Percentiles rank a stretch among this genome's conserved stretches.
phyloP scores from a whole-genome alignment of 495 filamentous ascomycete species.

The Xylona heveae region DNA sequence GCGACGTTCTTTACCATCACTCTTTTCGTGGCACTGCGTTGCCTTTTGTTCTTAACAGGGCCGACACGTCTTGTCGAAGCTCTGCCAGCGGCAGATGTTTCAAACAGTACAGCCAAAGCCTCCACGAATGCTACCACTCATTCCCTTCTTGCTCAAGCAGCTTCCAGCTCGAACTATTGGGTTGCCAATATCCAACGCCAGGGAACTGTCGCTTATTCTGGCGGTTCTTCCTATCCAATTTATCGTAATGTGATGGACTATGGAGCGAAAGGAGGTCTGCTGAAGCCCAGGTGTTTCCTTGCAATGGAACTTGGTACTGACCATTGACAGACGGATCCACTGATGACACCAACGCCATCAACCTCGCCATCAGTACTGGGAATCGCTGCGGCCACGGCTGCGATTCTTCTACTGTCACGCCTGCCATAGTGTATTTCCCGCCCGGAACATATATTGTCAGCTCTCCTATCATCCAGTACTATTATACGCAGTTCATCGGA shows the following conservation, averaged over 20 bases:
- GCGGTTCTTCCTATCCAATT: conserved; percentile 16
- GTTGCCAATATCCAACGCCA: conserved; percentile 48
- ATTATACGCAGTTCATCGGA: conserved; percentile 43
- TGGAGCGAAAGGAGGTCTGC: conserved; percentile 23
- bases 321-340: conserved; percentile 21
- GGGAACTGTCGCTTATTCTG: conserved; percentile 42
- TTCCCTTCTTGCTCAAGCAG: conserved; percentile 12
- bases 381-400: conserved; percentile 26
- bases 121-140: not conserved
- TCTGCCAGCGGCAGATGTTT: not conserved
- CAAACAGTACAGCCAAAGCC: not conserved
- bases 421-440: conserved; percentile 34
- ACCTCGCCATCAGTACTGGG: conserved; percentile 23
- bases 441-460: conserved; percentile 38
- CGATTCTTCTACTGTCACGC: conserved; percentile 23
- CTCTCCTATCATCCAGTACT: conserved; percentile 36
- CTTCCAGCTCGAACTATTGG: conserved; percentile 39
- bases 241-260: conserved; percentile 26
- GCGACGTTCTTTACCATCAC: conserved; percentile 1
- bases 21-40: not conserved
- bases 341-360: conserved; percentile 33
- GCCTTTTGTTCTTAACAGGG: conserved; percentile 2
- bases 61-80: not conserved
- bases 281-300: no score
- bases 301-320: no score